phyloP scores from a whole-genome alignment of 2,329 filamentous ascomycete species.

The Aspergillus ochraceoroseus region DNA sequence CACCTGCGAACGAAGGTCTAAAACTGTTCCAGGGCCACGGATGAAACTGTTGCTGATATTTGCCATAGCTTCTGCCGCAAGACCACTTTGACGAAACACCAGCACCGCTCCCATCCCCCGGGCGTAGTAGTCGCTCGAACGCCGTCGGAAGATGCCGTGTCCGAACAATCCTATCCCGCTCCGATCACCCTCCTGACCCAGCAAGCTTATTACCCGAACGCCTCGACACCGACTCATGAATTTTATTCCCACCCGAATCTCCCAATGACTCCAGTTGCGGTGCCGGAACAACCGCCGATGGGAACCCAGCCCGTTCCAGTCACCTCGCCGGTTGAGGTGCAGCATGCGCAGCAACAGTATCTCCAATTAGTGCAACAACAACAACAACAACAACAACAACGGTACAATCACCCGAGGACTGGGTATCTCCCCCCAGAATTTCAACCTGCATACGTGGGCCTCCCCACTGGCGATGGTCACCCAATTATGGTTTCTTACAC shows the following conservation, averaged over 20 bases:
- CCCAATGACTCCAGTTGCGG: slow-evolving; percentile 30
- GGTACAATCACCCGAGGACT: slow-evolving; percentile 30
- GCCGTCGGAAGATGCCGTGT: slow-evolving; percentile 36
- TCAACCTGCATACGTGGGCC: slow-evolving; percentile 26
- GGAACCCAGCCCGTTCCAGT: slow-evolving; percentile 31
- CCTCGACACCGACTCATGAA: slow-evolving; percentile 34
- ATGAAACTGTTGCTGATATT: not conserved
- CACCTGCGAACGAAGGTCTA: slow-evolving; percentile 38
- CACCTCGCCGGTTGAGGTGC: slow-evolving; percentile 28
- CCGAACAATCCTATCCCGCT: slow-evolving; percentile 36
- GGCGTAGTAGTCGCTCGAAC: slow-evolving; percentile 32
- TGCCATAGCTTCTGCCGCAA: slow-evolving; percentile 38
- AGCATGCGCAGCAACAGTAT: slow-evolving; percentile 31
- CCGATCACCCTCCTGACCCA: slow-evolving; percentile 33
- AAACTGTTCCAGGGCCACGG: not conserved
- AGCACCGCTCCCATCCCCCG: slow-evolving; percentile 38
- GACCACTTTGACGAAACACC: slow-evolving; percentile 41
- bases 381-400: slow-evolving; percentile 19
- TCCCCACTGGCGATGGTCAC: slow-evolving; percentile 30
- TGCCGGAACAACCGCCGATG: slow-evolving; percentile 30
- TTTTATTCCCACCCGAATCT: slow-evolving; percentile 36
- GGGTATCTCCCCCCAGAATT: slow-evolving; percentile 33
- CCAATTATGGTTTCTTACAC: slow-evolving; percentile 34
- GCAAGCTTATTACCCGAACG: slow-evolving; percentile 34
- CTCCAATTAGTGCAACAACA: slow-evolving; percentile 32